Base-by-base conservation (phyloP, 352 stramenopile species). In the Phytophthora citrophthora region DNA sequence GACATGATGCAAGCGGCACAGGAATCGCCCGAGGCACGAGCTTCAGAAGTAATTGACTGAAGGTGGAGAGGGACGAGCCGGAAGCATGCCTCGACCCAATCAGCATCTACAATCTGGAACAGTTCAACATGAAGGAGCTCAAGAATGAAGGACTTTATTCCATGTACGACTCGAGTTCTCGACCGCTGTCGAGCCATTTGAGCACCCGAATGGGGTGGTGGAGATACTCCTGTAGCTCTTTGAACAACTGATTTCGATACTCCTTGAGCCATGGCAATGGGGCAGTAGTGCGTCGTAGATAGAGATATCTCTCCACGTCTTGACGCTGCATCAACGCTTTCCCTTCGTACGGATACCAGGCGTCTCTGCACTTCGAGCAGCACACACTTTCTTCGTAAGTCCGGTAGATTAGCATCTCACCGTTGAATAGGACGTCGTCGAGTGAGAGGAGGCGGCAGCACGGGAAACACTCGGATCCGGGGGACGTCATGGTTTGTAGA, bases 21-120 rank as follows among this genome's bases (percentile, higher is more conserved):
- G 60, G 53, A 70, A 53, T 46, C 60, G 31, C 24, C 24, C 38
- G 12, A 71, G 67, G 67, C 67, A 73, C 65, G 64, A 73, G 60
- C 40, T 60, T 26, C 5, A n/a, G 48, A 69, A 73, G 55, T 71
- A 26, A 75, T 61, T 75, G 67, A 70, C 50, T 71, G 31, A 12
- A 39, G 12, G 59, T 68, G 50, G 34, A 47, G 18, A 62, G 50
- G 29, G 39, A 58, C 61, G 34, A 61, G 36, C 32, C 31, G 47
- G 61, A 39, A 56, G 51, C 51, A 60, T 56, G 67, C 49, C 67
- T 71, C 27, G 34, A 45, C 23, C 67, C 67, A 75, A 75, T 72
- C 54, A 71, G 38, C 12, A 24, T n/a, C 11, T 23, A 27, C 40
- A 26, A 38, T 11, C 31, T 24, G 4, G 48, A 57, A 26, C 26